phyloP scores from a whole-genome alignment of 306 rosid genomes.

The Heteromeles arbutifolia region DNA sequence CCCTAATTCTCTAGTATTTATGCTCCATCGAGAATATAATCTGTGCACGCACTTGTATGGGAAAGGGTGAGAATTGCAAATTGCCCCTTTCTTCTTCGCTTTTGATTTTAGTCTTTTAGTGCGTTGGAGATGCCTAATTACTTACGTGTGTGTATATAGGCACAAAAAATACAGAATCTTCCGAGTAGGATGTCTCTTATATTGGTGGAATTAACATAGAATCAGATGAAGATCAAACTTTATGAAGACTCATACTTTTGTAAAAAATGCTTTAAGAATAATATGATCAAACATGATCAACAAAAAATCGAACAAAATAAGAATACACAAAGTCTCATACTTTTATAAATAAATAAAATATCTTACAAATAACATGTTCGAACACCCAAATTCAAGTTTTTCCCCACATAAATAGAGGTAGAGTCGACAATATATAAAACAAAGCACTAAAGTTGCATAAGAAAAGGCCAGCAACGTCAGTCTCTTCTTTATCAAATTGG shows the following conservation, averaged over 20 bases:
- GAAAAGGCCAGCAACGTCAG: conserved; percentile 39
- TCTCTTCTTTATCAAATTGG: conserved; percentile 21
- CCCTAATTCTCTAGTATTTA: neutral
- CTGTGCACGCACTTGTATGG: conserved; percentile 30
- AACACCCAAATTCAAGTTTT: no score
- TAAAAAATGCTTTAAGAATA: no score
- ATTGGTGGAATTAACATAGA: neutral
- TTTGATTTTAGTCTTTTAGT: conserved; percentile 14
- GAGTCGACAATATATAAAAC: conserved; percentile 9
- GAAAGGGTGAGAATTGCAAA: neutral
- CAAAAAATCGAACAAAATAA: neutral
- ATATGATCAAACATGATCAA: neutral
- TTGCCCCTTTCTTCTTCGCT: neutral
- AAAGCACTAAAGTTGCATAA: conserved; percentile 32
- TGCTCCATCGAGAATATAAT: neutral
- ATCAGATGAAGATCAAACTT: neutral
- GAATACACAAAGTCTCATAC: neutral
- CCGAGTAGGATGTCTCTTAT: neutral
- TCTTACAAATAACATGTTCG: no score
- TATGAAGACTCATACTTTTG: no score
- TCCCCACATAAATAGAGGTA: neutral
- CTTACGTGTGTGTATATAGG: neutral
- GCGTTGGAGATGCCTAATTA: conserved; percentile 16
- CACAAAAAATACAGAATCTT: neutral
- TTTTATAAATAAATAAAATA: no score